Base-by-base conservation (phyloP, 768 basidiomycete species). In the Agrocybe pediades region DNA sequence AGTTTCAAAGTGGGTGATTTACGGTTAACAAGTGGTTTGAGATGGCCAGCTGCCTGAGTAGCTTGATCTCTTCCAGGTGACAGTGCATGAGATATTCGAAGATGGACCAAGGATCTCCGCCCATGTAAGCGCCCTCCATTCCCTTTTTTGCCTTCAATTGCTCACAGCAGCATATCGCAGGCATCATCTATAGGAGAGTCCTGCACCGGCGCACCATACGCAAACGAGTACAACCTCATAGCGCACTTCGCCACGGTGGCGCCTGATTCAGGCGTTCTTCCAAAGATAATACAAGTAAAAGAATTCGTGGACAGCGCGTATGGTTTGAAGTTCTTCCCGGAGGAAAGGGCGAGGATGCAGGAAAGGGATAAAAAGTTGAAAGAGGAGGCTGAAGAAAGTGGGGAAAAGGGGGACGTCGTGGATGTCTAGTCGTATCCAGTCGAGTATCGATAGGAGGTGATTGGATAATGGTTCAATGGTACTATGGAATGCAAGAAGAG, bases 21-120 rank as follows among this genome's bases (percentile, higher is more conserved):
- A 30, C n/a, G n/a, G n/a, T 30, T 15, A 6, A 30, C 6, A 7
- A 30, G 15, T 15, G 29, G 6, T 30, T 7, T 7, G 6, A 6
- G 29, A 30, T 7, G 29, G 29, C 29, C 15, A 30, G 15, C 29
- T 30, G 29, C 15, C 29, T 30, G 40, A 51, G 36, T 51, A 51
- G 26, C 27, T 51, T 13, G 42, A 40, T n/a, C 24, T n/a, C 36
- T 24, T 51, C 25, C 52, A 71, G 69, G 49, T 69, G 2, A 65
- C 61, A 9, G 29, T 71, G 24, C 64, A 64, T 54, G 70, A 74
- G 48, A 64, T 71, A 4, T 64, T 74, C 23, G 72, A 74, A 47
- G 65, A 65, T 17, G 59, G 58, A 19, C 61, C 68, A 46, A 64
- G 64, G 40, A 65, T 69, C 45, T 68, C 69, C 9, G 51, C 69